Conservation (phyloP, 2,329 filamentous ascomycete genomes). For the Phialocephala subalpina region DNA sequence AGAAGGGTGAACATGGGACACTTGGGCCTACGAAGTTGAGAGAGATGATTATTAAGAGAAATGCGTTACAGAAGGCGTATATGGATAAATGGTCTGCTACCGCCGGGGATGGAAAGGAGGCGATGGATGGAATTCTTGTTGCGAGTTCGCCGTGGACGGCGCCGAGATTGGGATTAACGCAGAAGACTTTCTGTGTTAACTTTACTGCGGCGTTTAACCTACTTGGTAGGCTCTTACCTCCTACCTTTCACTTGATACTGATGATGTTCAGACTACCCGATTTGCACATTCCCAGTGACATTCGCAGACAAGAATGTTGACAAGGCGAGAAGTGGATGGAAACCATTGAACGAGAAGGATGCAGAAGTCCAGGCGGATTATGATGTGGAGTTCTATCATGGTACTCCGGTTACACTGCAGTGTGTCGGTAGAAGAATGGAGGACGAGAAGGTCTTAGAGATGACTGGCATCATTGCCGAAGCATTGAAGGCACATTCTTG, state of each 20-base stretch:
- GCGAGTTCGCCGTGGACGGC: conserved; percentile 46
- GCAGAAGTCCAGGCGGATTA: conserved; percentile 41
- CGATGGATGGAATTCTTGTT: conserved; percentile 47
- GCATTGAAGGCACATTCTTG: conserved; percentile 38
- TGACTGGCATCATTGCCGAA: conserved; percentile 47
- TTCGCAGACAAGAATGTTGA: conserved; percentile 51
- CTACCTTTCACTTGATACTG: conserved; percentile 14
- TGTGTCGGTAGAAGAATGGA: conserved; percentile 42
- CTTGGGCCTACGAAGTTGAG: conserved; percentile 41
- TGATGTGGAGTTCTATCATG: conserved; percentile 43
- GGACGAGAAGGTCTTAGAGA: conserved; percentile 47
- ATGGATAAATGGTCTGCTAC: conserved; percentile 47
- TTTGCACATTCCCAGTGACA: conserved; percentile 53
- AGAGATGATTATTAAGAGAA: conserved; percentile 44
- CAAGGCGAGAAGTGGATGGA: conserved; percentile 32
- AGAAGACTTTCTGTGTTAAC: conserved; percentile 41
- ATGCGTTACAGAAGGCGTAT: conserved; percentile 46
- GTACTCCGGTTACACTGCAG: conserved; percentile 41
- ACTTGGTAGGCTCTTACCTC: conserved; percentile 34
- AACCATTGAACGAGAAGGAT: conserved; percentile 41
- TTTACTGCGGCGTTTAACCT: conserved; percentile 44
- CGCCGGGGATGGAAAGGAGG: conserved; percentile 39
- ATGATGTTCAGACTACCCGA: conserved; percentile 40
- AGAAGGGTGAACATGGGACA: conserved; percentile 39
- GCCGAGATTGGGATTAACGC: conserved; percentile 43